A percentile compares a stretch with the other conserved stretches of the same genome.
phyloP scores from a whole-genome alignment of 176 grass and related monocot genomes.

The Tillandsia leiboldiana region DNA sequence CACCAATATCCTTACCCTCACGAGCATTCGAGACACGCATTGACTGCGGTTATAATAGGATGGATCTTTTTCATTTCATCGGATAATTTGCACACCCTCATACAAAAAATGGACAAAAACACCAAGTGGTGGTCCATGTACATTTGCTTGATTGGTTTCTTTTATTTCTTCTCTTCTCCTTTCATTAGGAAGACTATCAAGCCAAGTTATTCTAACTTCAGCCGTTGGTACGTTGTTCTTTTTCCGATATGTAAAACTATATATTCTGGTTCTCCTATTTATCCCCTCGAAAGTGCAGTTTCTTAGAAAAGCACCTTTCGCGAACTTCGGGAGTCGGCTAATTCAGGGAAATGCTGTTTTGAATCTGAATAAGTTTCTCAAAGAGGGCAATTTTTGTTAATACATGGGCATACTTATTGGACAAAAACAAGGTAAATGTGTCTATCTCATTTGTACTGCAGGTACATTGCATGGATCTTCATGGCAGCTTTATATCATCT shows the following conservation, averaged over 20 bases:
- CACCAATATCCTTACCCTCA: conserved; percentile 78
- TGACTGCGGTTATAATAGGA: conserved; percentile 66
- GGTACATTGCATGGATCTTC: conserved; percentile 99
- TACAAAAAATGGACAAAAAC: conserved; percentile 97
- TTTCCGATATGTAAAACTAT: background rate
- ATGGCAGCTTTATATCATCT: conserved; percentile 94
- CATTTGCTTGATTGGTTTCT: conserved; percentile 89
- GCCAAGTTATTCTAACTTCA: conserved; percentile 96
- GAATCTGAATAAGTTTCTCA: no score
- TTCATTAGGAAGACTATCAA: conserved; percentile 95
- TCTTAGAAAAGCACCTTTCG: no score
- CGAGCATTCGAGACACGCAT: conserved; percentile 81
- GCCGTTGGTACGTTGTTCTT: conserved; percentile 57
- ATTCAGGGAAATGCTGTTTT: no score
- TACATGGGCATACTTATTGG: conserved; percentile 5
- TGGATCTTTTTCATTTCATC: conserved; percentile 92
- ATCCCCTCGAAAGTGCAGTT: background rate
- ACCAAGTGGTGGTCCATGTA: conserved; percentile 99
- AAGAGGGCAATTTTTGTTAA: background rate
- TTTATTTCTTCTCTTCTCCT: conserved; percentile 97
- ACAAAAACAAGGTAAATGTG: conserved; percentile 11
- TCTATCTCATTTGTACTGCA: conserved; percentile 31
- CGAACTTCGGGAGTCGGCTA: no score
- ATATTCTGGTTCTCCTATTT: background rate
- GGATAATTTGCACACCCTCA: conserved; percentile 80